Conservation (phyloP, 176 grass and related monocot genomes). For the Cocos nucifera region DNA sequence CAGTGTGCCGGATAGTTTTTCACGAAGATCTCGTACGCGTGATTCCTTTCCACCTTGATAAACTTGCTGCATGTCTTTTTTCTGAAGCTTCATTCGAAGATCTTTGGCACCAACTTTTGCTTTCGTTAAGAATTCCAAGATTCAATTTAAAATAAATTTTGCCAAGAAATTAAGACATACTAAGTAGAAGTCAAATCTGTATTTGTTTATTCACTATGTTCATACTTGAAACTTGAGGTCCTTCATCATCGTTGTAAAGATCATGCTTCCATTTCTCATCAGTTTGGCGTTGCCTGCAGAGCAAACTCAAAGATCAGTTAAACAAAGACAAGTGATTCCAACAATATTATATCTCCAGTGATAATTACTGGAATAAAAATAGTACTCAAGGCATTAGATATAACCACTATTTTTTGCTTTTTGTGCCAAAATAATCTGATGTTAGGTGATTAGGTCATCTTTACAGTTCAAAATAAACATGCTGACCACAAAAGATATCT, state of each 20-base stretch:
- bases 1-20: slow-evolving; percentile 75
- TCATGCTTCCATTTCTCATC: slow-evolving; percentile 98
- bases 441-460: too few relatives aligned
- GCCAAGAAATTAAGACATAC: slow-evolving; percentile 1
- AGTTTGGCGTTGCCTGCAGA: slow-evolving; percentile 68
- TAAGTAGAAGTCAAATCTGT: neutral
- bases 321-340: too few relatives aligned
- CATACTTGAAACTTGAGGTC: slow-evolving; percentile 59
- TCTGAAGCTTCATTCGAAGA: slow-evolving; percentile 87
- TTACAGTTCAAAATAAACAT: too few relatives aligned
- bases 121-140: slow-evolving; percentile 35
- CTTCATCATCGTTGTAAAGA: slow-evolving; percentile 54
- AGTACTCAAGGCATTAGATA: too few relatives aligned
- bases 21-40: slow-evolving; percentile 61
- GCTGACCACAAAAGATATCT: too few relatives aligned
- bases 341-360: too few relatives aligned
- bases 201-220: slow-evolving; percentile 17
- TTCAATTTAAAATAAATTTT: slow-evolving; percentile 29
- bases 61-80: slow-evolving; percentile 33
- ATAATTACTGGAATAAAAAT: too few relatives aligned
- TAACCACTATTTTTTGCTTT: too few relatives aligned
- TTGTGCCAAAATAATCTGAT: too few relatives aligned
- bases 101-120: slow-evolving; percentile 47
- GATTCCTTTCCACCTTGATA: slow-evolving; percentile 29
- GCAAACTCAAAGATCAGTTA: too few relatives aligned